Evolutionary conservation across 345 rosid species (phyloP).

Genomic region (Hibiscus mutabilis): DNA sequence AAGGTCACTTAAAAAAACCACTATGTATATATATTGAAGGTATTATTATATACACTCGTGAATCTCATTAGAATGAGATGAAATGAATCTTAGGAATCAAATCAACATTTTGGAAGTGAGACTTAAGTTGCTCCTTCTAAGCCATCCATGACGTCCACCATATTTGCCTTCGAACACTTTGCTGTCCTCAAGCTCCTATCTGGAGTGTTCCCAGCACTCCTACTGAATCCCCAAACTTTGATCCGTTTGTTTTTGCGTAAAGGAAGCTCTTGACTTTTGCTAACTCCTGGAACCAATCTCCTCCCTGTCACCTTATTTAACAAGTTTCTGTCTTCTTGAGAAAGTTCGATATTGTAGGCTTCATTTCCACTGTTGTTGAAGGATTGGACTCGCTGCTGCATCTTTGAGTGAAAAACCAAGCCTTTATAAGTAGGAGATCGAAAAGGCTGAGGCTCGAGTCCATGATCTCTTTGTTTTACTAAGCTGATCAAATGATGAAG

Average conservation of each 20-base stretch:
- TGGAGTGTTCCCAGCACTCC: constrained; percentile 71
- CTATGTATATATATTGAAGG: too few relatives aligned
- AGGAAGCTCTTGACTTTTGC: constrained; percentile 79
- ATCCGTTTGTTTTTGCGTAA: constrained; percentile 25
- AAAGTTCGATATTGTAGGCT: constrained; percentile 32
- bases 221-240: constrained; percentile 40
- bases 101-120: constrained; percentile 8
- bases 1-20: too few relatives aligned
- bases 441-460: constrained; percentile 25
- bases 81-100: neutral
- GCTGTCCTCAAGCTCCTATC: constrained; percentile 11
- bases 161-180: constrained; percentile 17
- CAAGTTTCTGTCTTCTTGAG: constrained; percentile 54
- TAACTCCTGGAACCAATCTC: constrained; percentile 49
- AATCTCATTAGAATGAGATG: neutral
- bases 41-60: neutral
- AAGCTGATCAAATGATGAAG: constrained; percentile 63
- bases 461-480: constrained; percentile 41
- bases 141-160: constrained; percentile 53
- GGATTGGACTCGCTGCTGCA: constrained; percentile 36
- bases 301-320: constrained; percentile 38
- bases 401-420: constrained; percentile 22
- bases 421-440: constrained; percentile 33
- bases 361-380: constrained; percentile 18
- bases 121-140: constrained; percentile 24